Evolutionary conservation across 306 rosid genomes (phyloP).

Genomic region (Sicyos edulis): DNA sequence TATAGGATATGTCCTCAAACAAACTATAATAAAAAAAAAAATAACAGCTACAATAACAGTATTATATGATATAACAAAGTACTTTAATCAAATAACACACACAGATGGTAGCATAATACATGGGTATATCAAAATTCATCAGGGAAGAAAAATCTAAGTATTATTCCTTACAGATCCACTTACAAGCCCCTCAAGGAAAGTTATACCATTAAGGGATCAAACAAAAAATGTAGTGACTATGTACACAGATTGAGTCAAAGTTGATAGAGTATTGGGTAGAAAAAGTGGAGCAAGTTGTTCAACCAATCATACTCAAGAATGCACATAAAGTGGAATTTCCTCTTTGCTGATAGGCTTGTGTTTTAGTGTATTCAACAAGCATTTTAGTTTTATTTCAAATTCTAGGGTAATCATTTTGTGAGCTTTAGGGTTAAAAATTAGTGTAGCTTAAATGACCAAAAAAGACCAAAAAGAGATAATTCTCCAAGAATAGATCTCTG

Average conservation of each 20-base stretch:
- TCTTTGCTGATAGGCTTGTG: neutral
- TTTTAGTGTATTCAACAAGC: neutral
- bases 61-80: constrained; percentile 12
- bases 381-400: neutral
- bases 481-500: too few relatives aligned
- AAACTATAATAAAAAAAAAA: too few relatives aligned
- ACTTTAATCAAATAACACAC: constrained; percentile 4
- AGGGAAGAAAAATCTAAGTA: neutral
- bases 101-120: neutral
- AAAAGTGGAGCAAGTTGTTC: neutral
- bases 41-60: too few relatives aligned
- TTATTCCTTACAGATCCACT: neutral
- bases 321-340: neutral
- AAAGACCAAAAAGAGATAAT: too few relatives aligned
- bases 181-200: neutral
- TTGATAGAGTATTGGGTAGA: neutral
- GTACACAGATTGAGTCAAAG: neutral
- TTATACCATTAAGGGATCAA: neutral
- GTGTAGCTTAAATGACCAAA: too few relatives aligned
- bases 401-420: neutral
- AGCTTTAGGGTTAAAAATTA: neutral
- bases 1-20: too few relatives aligned
- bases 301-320: neutral
- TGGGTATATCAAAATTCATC: neutral
- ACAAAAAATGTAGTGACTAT: neutral